Evolutionary conservation across 805 yeast genomes (phyloP), one percentile per base, ranked within the genome.

Genomic region (Candida coleopterorum): DNA sequence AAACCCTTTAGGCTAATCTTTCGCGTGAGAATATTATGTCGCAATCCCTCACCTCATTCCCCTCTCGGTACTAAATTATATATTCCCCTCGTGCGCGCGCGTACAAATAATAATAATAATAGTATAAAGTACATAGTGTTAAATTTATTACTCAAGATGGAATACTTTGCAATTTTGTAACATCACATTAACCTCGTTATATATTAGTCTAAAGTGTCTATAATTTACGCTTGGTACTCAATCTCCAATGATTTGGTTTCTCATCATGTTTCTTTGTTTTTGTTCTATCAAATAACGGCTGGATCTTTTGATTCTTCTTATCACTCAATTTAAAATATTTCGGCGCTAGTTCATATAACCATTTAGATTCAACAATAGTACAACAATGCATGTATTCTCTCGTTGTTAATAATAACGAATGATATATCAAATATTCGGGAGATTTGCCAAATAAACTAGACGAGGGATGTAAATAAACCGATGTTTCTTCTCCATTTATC

Each of bases 301-400:
- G 81, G 36, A 89, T 81, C 52, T 77, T 80, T 40, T 81, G 81
- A 26, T 68, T 62, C 46, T 72, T 74, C 50, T 79, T 76, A 48
- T 78, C 84, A 1, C 79, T 72, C 12, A 69, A 72, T 51, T 76
- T 76, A 69, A 82, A 90, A 57, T 81, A 87, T 29, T 75, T 77
- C 3, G 89, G 86, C 6, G 89, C 87, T 32, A 57, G 58, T 56
- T 81, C 75, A 32, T 77, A 61, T 22, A 90, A 63, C 96, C 96
- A 85, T 43, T 69, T 70, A 0, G 95, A 85, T 35, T 87, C 88
- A 24, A 93, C 77, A n/a, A 74, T 73, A 12, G 89, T 83, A 20
- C 83, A 80, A 48, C 87, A 87, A 38, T 93, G 84, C 96, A 90
- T 87, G 52, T 85, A 93, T 67, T 90, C 97, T 52, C 80, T 79